A percentile compares a stretch with the other conserved stretches of the same genome.
phyloP scores from a whole-genome alignment of 2,329 filamentous ascomycete species.

The Xylariaceae sp. region DNA sequence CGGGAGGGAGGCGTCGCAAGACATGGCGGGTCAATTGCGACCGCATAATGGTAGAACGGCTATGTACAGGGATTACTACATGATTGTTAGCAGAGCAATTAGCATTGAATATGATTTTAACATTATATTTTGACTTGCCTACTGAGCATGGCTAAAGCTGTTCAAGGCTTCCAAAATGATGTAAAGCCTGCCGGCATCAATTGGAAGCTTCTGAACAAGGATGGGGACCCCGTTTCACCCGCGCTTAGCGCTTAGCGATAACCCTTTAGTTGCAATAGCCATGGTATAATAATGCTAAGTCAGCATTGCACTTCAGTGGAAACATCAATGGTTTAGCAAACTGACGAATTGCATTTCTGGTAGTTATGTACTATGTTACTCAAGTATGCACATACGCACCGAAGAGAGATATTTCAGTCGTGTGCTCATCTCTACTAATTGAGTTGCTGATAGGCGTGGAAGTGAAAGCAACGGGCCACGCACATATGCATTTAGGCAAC shows the following conservation, averaged over 20 bases:
- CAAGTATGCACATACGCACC: no score
- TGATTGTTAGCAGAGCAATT: slow-evolving; percentile 27
- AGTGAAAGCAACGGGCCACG: no score
- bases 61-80: slow-evolving; percentile 33
- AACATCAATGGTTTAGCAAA: no score
- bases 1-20: slow-evolving; percentile 41
- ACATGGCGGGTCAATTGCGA: slow-evolving; percentile 42
- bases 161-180: slow-evolving; percentile 2
- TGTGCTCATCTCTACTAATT: no score
- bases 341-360: no score
- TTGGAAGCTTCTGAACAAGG: slow-evolving; percentile 20
- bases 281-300: no score
- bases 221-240: slow-evolving; percentile 15
- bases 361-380: no score
- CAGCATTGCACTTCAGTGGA: no score
- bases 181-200: slow-evolving; percentile 8
- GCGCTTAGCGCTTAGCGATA: slow-evolving; percentile 21
- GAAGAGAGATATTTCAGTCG: no score
- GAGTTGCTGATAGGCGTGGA: no score
- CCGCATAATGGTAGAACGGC: slow-evolving; percentile 38
- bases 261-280: not conserved
- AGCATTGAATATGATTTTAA: not conserved
- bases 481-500: no score
- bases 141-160: slow-evolving; percentile 35
- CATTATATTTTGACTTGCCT: slow-evolving; percentile 25